These are phyloP conservation scores for Kwoniella sp. DNA, from an alignment of 768 basidiomycete species.

Conservation along the genomic window DNA sequence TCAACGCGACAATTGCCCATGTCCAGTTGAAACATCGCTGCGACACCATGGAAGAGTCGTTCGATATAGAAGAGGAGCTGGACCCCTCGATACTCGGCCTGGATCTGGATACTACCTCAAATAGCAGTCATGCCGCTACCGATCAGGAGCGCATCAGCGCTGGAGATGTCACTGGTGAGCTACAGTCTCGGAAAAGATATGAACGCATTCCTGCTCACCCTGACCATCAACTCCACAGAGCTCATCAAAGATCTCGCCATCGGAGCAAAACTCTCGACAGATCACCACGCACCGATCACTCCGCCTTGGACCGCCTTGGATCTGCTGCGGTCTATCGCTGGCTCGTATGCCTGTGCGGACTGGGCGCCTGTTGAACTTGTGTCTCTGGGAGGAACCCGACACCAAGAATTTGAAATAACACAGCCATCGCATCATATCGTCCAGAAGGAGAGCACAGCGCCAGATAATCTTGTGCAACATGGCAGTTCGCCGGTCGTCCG, in stretches of 20 bases:
- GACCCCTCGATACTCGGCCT: slow-evolving; percentile 24
- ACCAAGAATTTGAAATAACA: no score
- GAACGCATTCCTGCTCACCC: neutral
- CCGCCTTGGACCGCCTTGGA: slow-evolving; percentile 14
- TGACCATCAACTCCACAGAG: neutral
- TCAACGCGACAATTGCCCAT: no score
- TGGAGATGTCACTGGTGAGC: neutral
- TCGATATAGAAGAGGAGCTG: slow-evolving; percentile 26
- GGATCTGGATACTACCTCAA: neutral
- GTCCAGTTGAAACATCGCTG: no score
- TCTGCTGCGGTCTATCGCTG: slow-evolving; percentile 16
- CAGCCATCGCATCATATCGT: no score
- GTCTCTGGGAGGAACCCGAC: no score
- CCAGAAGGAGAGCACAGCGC: no score
- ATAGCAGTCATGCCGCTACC: neutral
- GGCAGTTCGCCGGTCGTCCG: slow-evolving; percentile 1
- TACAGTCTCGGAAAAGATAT: neutral
- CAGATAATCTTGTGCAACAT: neutral
- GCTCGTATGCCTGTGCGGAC: slow-evolving; percentile 13
- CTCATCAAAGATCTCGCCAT: neutral
- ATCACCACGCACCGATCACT: neutral
- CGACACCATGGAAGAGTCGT: neutral
- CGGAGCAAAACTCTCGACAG: neutral
- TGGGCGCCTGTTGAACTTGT: slow-evolving; percentile 6
- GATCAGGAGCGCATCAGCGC: neutral